Evolutionary conservation across 352 stramenopile genomes (phyloP).

Genomic region (Blastocystis sp.): DNA sequence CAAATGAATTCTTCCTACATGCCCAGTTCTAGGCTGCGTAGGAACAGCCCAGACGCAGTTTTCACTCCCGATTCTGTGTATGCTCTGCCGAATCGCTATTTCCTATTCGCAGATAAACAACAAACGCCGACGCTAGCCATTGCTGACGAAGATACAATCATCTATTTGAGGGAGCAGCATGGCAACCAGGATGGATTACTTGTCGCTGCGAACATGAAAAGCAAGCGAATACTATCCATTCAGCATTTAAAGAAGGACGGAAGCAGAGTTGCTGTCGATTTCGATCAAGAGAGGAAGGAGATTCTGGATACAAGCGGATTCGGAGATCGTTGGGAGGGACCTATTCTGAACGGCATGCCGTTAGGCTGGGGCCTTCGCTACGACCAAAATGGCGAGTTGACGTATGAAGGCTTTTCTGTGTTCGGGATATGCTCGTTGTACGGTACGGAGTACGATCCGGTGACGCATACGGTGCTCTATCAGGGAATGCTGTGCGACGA

Average conservation of each 20-base stretch:
- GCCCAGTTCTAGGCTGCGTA: neutral
- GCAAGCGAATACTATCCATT: neutral
- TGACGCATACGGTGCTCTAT: neutral
- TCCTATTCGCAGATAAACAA: neutral
- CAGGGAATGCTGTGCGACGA: neutral
- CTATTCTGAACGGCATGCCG: neutral
- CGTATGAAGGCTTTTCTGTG: neutral
- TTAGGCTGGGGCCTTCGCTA: slow-evolving; percentile 38
- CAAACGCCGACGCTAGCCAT: neutral
- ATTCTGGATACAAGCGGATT: slow-evolving; percentile 26
- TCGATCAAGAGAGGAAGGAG: neutral
- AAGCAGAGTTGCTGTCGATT: neutral
- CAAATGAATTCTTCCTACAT: neutral
- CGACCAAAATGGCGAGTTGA: neutral
- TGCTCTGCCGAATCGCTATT: neutral
- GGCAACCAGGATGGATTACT: neutral
- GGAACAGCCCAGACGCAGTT: neutral
- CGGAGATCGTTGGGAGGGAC: slow-evolving; percentile 39
- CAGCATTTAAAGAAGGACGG: neutral
- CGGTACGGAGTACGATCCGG: neutral
- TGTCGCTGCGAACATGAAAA: neutral
- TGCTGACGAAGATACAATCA: neutral
- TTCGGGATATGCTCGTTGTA: neutral
- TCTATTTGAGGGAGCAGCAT: neutral
- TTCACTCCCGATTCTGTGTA: neutral